phyloP scores from a whole-genome alignment of 805 yeast genomes.

The Schizosaccharomyces octosporus region DNA sequence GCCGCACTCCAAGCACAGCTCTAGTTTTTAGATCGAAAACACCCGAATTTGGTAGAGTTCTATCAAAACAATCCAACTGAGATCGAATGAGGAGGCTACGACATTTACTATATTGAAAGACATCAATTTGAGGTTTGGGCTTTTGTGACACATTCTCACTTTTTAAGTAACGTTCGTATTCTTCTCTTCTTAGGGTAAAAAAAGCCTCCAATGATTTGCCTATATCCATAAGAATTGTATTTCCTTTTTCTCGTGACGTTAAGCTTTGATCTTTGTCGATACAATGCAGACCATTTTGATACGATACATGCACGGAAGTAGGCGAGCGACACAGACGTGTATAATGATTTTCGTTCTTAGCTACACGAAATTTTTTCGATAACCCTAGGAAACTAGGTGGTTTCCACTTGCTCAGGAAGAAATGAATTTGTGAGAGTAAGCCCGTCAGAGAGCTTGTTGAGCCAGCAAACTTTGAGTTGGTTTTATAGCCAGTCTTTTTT shows the following conservation, averaged over 20 bases:
- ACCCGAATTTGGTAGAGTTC: conserved; percentile 65
- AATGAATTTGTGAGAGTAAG: conserved; percentile 48
- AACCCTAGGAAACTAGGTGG: conserved; percentile 24
- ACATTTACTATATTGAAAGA: conserved; percentile 46
- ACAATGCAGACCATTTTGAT: conserved; percentile 26
- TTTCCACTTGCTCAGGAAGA: conserved; percentile 35
- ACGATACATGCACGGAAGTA: conserved; percentile 30
- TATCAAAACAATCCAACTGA: conserved; percentile 65
- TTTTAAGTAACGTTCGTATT: conserved; percentile 3
- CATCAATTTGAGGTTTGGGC: conserved; percentile 1
- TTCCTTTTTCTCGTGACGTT: conserved; percentile 11
- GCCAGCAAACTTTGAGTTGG: conserved; percentile 26
- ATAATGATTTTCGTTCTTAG: not conserved
- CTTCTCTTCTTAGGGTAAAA: conserved; percentile 3
- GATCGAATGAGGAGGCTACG: conserved; percentile 64
- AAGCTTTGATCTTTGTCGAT: conserved; percentile 37
- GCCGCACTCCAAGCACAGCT: conserved; percentile 67
- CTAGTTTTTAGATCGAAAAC: conserved; percentile 80
- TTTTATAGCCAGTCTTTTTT: conserved; percentile 21
- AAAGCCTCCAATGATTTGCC: not conserved
- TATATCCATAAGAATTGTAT: not conserved
- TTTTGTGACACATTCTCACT: too few species aligned
- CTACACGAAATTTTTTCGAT: conserved; percentile 18
- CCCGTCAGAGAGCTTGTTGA: conserved; percentile 81
- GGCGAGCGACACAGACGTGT: conserved; percentile 16